Evolutionary conservation across 495 filamentous ascomycete genomes (phyloP), one percentile per base, ranked within the genome.

Genomic region (Elasticomyces elasticus): DNA sequence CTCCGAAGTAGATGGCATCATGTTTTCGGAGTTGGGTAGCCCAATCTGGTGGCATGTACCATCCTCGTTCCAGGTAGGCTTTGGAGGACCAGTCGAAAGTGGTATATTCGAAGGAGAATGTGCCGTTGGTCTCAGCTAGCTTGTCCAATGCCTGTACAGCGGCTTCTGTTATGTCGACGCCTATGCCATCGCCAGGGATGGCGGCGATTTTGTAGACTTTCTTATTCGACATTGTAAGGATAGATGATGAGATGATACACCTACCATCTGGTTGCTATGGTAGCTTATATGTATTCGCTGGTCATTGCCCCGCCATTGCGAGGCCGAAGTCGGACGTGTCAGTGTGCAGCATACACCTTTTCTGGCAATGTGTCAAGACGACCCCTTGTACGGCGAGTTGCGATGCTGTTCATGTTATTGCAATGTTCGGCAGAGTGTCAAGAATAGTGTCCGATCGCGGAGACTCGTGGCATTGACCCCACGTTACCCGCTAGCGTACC

Each of bases 141-240:
- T 52, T 64, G 15, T 66, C 28, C 20, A 71, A 59, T 41, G 68
- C 68, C 35, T 60, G 55, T 10, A 57, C 38, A 24, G 69, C 69
- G 22, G 69, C 69, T 5, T 68, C 60, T 13, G 68, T 69, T 23
- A 70, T 67, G 24, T 71, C 69, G 47, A 64, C 59, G 52, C 69
- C 69, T 33, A 71, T 71, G 54, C 69, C 69, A 50, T 71, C 69
- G 38, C 68, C 68, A 22, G 68, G 68, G 44, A 71, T 70, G 45
- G 52, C 47, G 40, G 66, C 67, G 56, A 70, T 67, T 27, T 49
- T 56, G 66, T 62, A 76, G 67, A 59, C 44, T 23, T 54, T 57
- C 17, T 31, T 31, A 9, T 53, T 22, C 15, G 41, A 43, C 47
- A 50, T 50, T 6, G 24, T 47, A 24, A 9, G 23, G 23, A 17